Conservation (phyloP, 192 early-diverging fungal species). For the Haplosporangium gracile region DNA sequence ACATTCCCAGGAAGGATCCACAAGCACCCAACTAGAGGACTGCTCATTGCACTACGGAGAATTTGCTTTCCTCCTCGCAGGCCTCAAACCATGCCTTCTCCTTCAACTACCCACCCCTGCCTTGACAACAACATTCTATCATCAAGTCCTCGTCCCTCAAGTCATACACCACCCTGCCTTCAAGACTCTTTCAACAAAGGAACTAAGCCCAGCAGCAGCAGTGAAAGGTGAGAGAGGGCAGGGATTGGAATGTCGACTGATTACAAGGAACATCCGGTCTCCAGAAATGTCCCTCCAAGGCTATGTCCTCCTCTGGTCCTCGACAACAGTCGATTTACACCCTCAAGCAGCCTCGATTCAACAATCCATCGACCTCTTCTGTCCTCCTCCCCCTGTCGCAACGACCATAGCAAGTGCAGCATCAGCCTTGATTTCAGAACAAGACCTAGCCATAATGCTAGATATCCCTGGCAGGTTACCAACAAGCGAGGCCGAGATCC, state of each 20-base stretch:
- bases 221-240: background rate
- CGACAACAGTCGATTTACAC: slow-evolving; percentile 7
- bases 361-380: slow-evolving; percentile 23
- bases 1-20: background rate
- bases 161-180: slow-evolving; percentile 13
- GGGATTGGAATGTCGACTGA: slow-evolving; percentile 31
- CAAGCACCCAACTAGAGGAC: slow-evolving; percentile 3
- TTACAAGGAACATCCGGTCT: slow-evolving; percentile 21
- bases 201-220: background rate
- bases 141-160: slow-evolving; percentile 14
- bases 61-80: slow-evolving; percentile 33
- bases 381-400: slow-evolving; percentile 1
- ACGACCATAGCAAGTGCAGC: background rate
- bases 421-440: slow-evolving; percentile 16
- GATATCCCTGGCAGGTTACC: slow-evolving; percentile 43
- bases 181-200: background rate
- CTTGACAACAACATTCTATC: slow-evolving; percentile 15
- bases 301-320: slow-evolving; percentile 36
- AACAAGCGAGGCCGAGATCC: slow-evolving; percentile 20
- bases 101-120: slow-evolving; percentile 26
- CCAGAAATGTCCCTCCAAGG: slow-evolving; percentile 51
- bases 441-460: slow-evolving; percentile 33
- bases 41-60: slow-evolving; percentile 53
- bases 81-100: slow-evolving; percentile 44
- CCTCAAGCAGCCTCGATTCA: slow-evolving; percentile 16